These are phyloP conservation scores for Metschnikowia corniflorae DNA, from an alignment of 805 yeast species.

Conservation along the genomic window DNA sequence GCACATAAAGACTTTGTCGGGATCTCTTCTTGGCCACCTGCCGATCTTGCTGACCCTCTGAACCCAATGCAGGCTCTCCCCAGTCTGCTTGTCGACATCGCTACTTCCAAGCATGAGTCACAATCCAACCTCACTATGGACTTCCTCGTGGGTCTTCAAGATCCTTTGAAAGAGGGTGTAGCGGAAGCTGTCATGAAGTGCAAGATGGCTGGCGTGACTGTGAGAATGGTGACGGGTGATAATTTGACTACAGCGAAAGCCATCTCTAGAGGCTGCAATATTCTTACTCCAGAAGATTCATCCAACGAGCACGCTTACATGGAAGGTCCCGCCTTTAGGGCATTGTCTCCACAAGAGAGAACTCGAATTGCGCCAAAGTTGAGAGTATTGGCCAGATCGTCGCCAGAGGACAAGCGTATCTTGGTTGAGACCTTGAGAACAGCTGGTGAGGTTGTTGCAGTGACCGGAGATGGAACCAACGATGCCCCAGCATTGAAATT, in stretches of 20 bases:
- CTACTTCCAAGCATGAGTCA: constrained; percentile 24
- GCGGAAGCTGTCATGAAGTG: constrained; percentile 85
- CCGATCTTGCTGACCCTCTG: constrained; percentile 31
- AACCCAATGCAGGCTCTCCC: constrained; percentile 41
- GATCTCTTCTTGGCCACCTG: constrained; percentile 63
- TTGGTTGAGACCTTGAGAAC: constrained; percentile 76
- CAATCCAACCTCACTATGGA: constrained; percentile 28
- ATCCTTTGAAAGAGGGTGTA: constrained; percentile 89
- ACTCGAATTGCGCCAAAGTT: constrained; percentile 62
- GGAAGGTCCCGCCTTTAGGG: constrained; percentile 92
- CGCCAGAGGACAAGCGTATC: constrained; percentile 91
- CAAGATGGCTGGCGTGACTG: constrained; percentile 86
- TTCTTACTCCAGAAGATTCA: constrained; percentile 50
- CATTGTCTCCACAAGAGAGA: constrained; percentile 56
- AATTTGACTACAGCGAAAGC: constrained; percentile 88
- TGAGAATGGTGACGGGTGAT: constrained; percentile 98
- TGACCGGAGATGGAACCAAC: constrained; percentile 98
- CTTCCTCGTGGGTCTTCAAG: constrained; percentile 87
- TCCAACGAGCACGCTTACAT: constrained; percentile 60
- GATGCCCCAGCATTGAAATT: constrained; percentile 96
- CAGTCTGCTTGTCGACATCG: constrained; percentile 23
- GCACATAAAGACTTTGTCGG: constrained; percentile 70
- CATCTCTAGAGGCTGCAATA: constrained; percentile 83
- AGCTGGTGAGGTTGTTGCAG: constrained; percentile 93
- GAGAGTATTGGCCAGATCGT: constrained; percentile 86